phyloP scores from a whole-genome alignment of 495 filamentous ascomycete genomes.

The Cercophora samala region DNA sequence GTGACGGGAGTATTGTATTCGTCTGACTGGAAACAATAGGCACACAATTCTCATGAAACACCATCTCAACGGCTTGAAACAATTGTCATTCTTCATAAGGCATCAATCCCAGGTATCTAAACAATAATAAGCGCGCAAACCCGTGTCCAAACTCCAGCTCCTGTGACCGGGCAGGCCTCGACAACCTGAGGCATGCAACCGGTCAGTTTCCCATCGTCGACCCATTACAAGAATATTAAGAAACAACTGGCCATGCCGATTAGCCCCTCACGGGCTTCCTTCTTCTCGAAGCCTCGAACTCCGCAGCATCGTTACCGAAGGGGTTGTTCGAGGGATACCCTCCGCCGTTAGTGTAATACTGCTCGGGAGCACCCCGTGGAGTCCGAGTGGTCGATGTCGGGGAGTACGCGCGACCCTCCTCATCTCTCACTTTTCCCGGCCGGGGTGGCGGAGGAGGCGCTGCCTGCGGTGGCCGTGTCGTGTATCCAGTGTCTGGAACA shows the following conservation, averaged over 20 bases:
- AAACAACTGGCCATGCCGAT: neutral
- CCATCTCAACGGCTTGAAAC: neutral
- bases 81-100: neutral
- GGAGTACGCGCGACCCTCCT: conserved; percentile 11
- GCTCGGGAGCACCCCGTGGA: conserved; percentile 16
- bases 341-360: conserved; percentile 17
- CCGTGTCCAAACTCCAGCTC: neutral
- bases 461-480: conserved; percentile 18
- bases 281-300: conserved; percentile 17
- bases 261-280: conserved; percentile 7
- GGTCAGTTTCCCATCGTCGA: neutral
- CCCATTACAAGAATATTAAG: neutral
- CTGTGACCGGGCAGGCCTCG: neutral
- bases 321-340: conserved; percentile 17
- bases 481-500: conserved; percentile 12
- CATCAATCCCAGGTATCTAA: neutral
- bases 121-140: neutral
- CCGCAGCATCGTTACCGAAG: conserved; percentile 20
- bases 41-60: neutral
- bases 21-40: neutral
- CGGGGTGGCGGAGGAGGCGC: conserved; percentile 30
- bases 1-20: neutral
- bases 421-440: conserved; percentile 29
- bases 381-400: conserved; percentile 8
- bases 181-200: neutral